Conservation (phyloP, 345 rosid species). For the Rhizophora mangle region DNA sequence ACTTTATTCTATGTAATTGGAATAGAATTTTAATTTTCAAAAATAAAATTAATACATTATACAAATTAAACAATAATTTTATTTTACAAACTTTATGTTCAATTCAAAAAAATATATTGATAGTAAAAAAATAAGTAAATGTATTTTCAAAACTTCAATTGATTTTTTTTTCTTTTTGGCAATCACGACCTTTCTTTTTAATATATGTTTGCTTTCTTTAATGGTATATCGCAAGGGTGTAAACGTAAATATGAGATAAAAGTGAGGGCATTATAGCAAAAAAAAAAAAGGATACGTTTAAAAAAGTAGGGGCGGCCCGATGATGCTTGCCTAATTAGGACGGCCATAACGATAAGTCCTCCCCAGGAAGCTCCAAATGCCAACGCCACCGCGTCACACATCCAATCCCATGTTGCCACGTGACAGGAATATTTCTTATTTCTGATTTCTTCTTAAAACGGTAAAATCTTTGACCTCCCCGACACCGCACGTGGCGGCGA, state of each 20-base stretch:
- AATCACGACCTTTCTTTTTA: too few species aligned
- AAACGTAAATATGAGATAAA: background rate
- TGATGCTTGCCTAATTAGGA: slow-evolving; percentile 10
- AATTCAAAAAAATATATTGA: too few species aligned
- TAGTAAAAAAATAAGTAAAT: too few species aligned
- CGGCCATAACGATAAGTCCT: slow-evolving; percentile 14
- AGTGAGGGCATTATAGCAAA: background rate
- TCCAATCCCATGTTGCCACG: slow-evolving; percentile 13
- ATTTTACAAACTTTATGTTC: too few species aligned
- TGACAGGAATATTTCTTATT: background rate
- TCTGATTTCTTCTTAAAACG: background rate
- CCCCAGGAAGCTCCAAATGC: slow-evolving; percentile 3
- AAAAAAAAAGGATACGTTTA: background rate
- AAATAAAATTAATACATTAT: too few species aligned
- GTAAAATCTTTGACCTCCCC: slow-evolving; percentile 22
- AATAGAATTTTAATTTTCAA: too few species aligned
- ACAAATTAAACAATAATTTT: too few species aligned
- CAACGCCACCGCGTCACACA: slow-evolving; percentile 9
- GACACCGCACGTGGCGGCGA: slow-evolving; percentile 35
- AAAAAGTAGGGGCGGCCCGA: slow-evolving; percentile 21
- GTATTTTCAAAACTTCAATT: too few species aligned
- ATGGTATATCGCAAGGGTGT: too few species aligned
- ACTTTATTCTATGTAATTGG: too few species aligned
- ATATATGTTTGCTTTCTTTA: too few species aligned
- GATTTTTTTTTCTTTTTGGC: too few species aligned